These are phyloP conservation scores for Linnemannia schmuckeri DNA, from an alignment of 192 early-diverging fungal species.

Conservation along the genomic window DNA sequence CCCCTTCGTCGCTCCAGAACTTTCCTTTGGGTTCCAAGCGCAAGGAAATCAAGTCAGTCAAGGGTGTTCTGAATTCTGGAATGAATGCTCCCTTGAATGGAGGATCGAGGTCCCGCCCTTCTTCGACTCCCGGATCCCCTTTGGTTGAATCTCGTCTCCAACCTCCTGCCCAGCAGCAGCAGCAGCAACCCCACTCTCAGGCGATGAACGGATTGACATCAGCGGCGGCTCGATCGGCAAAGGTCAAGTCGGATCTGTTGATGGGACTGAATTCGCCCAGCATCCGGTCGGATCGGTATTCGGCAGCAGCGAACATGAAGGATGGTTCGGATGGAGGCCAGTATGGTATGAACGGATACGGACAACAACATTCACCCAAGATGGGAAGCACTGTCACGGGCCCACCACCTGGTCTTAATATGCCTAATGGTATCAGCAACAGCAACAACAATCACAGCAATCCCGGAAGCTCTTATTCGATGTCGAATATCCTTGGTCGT, in stretches of 20 bases:
- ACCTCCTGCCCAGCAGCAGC: slow-evolving; percentile 8
- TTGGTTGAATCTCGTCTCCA: slow-evolving; percentile 29
- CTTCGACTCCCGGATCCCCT: slow-evolving; percentile 50
- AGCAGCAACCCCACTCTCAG: slow-evolving; percentile 13
- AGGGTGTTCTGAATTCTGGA: slow-evolving; percentile 54
- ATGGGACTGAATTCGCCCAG: slow-evolving; percentile 48
- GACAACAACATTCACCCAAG: neutral
- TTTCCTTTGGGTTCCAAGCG: slow-evolving; percentile 49
- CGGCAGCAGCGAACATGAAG: slow-evolving; percentile 12
- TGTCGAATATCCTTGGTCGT: slow-evolving; percentile 30
- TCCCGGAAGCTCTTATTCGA: slow-evolving; percentile 15
- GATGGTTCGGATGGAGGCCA: slow-evolving; percentile 2
- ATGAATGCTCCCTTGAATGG: slow-evolving; percentile 53
- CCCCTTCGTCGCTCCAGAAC: slow-evolving; percentile 41
- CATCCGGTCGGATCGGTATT: slow-evolving; percentile 35
- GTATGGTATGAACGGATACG: slow-evolving; percentile 21
- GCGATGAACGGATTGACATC: slow-evolving; percentile 27
- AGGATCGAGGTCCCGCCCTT: slow-evolving; percentile 39
- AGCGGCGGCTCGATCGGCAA: slow-evolving; percentile 39
- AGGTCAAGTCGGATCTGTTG: slow-evolving; percentile 53
- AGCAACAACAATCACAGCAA: neutral
- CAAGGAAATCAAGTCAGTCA: slow-evolving; percentile 56
- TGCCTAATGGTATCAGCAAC: slow-evolving; percentile 14
- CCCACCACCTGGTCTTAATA: slow-evolving; percentile 43
- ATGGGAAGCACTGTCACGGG: slow-evolving; percentile 19